Base-by-base conservation (phyloP, 129 eudicot genomes). In the Gnaphalium uliginosum region DNA sequence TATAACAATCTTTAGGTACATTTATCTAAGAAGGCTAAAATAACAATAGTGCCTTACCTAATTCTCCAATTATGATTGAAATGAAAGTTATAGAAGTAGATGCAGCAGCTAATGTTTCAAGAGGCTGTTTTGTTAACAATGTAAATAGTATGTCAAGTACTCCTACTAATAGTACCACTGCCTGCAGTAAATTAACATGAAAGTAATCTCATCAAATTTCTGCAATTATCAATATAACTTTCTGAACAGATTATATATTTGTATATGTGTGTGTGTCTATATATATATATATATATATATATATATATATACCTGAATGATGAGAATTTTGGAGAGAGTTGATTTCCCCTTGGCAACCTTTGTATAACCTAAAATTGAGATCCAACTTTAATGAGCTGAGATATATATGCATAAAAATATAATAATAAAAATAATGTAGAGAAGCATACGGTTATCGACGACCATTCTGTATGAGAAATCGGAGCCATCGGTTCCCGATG, bases 391-490 rank as follows among this genome's bases (percentile, higher is more conserved):
- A 60, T 24, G 15, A 13, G 15, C 27, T 23, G 1, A 59, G 13
- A 60, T 9, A 60, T 10, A 58, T 23, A 25, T 60, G 18, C 9
- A 58, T 10, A 24, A 57, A 26, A 9, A 65, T 32, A 60, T 30
- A 57, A 19, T 0, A 17, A 6, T 13, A 30, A 1, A 53, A n/a
- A 39, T 1, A 43, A 56, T 29, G 35, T 9, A 60, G 32, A 46
- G 10, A 59, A 14, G 14, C 81, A 21, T 87, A 90, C 90, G 79
- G 67, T 87, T 84, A 62, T 93, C 98, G 25, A 93, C 96, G 72
- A 93, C 93, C 97, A 93, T 93, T 72, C 97, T 82, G 77, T 83
- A 93, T n/a, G 98, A 90, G 80, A 87, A 93, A 85, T 93, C 98
- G 23, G 97, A 93, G 60, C 98, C 98, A 64, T 93, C 98, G 13